phyloP scores from a whole-genome alignment of 768 basidiomycete species.

The Coprinellus micaceus region DNA sequence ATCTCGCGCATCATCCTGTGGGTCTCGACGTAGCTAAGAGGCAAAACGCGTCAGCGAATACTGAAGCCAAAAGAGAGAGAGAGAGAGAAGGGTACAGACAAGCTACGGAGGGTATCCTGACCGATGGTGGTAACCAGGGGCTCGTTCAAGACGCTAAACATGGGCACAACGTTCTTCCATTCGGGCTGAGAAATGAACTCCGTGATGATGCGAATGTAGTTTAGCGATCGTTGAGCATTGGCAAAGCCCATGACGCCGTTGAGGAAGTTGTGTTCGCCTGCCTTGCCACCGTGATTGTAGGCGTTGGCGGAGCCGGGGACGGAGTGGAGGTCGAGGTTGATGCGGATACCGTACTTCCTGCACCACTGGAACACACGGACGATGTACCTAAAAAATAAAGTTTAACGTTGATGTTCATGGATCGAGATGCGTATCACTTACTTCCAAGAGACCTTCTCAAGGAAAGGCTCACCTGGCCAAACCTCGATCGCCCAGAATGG shows the following conservation, averaged over 20 bases:
- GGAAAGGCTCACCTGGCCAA: conserved; percentile 75
- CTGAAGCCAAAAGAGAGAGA: conserved; percentile 23
- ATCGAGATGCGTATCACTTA: conserved; percentile 26
- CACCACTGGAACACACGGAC: conserved; percentile 74
- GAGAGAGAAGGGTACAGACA: conserved; percentile 66
- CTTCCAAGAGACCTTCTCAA: conserved; percentile 73
- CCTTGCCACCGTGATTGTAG: conserved; percentile 61
- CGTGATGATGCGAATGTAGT: conserved; percentile 73
- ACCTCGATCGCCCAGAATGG: conserved; percentile 82
- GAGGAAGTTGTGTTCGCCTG: conserved; percentile 63
- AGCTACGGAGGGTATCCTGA: conserved; percentile 46
- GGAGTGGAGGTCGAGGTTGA: conserved; percentile 76
- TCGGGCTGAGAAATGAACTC: conserved; percentile 84
- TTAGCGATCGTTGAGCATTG: conserved; percentile 76
- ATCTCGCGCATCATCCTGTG: conserved; percentile 66
- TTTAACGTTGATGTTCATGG: background rate
- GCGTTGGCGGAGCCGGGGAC: conserved; percentile 77
- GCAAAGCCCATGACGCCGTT: conserved; percentile 81
- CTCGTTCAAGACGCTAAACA: conserved; percentile 68
- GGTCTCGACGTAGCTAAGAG: conserved; percentile 50
- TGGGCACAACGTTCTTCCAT: conserved; percentile 59
- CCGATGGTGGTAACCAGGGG: conserved; percentile 55
- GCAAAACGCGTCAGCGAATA: conserved; percentile 2
- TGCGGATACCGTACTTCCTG: conserved; percentile 79
- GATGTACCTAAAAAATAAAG: conserved; percentile 53